phyloP scores from a whole-genome alignment of 2,329 filamentous ascomycete species.

The Alternaria novae-zelandiae region DNA sequence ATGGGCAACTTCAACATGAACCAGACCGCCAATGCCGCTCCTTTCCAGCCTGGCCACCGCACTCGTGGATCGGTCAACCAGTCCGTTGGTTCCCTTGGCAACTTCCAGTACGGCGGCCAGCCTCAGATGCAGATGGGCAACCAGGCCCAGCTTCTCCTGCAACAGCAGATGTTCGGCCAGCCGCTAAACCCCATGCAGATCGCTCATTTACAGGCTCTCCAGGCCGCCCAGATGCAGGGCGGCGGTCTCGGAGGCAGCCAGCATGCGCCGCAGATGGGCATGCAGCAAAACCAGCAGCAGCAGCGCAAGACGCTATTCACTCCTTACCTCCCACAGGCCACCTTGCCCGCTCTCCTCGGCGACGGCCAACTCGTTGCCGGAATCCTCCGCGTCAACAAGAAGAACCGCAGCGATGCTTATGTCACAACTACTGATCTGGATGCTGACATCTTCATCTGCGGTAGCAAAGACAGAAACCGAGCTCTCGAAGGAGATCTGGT shows the following conservation, averaged over 20 bases:
- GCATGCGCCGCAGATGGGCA: conserved; percentile 66
- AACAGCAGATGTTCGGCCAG: conserved; percentile 86
- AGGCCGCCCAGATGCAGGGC: conserved; percentile 84
- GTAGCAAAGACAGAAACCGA: conserved; percentile 97
- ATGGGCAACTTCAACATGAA: conserved; percentile 72
- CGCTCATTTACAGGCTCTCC: conserved; percentile 88
- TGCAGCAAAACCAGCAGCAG: conserved; percentile 84
- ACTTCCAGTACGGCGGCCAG: conserved; percentile 88
- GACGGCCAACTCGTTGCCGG: conserved; percentile 95
- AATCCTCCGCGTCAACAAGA: conserved; percentile 98
- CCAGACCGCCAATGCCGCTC: conserved; percentile 71
- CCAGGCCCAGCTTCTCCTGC: conserved; percentile 81
- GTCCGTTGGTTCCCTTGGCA: conserved; percentile 81
- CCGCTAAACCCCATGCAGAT: conserved; percentile 88
- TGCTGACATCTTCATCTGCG: conserved; percentile 98
- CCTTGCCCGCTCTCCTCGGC: conserved; percentile 84
- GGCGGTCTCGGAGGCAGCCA: conserved; percentile 72
- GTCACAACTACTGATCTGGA: conserved; percentile 94
- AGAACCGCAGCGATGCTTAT: conserved; percentile 98
- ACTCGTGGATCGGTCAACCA: conserved; percentile 81
- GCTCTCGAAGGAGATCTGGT: conserved; percentile 95
- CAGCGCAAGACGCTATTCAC: conserved; percentile 99
- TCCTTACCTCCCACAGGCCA: conserved; percentile 94
- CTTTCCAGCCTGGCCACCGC: conserved; percentile 93
- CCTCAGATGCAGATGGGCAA: conserved; percentile 76